phyloP scores from a whole-genome alignment of 2,329 filamentous ascomycete genomes.

The Hymenoscyphus repandus region DNA sequence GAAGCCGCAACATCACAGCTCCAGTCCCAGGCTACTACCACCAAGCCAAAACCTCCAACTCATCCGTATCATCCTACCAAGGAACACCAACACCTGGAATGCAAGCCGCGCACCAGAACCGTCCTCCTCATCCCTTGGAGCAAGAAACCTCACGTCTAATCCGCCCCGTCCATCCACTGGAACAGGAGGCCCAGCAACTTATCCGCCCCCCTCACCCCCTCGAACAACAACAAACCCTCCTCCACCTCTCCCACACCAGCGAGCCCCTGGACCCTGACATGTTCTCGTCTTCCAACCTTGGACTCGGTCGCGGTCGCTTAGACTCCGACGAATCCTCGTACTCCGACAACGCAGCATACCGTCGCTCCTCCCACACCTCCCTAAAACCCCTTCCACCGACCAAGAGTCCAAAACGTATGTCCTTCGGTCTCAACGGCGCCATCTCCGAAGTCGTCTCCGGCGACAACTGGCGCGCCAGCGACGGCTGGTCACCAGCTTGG shows the following conservation, averaged over 20 bases:
- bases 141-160: neutral
- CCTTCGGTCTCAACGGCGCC: conserved; percentile 6
- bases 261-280: neutral
- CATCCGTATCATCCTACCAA: neutral
- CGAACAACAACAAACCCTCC: neutral
- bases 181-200: no score
- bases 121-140: neutral
- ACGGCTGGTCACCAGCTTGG: conserved; percentile 1
- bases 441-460: neutral
- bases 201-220: neutral
- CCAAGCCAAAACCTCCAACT: neutral
- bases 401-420: neutral
- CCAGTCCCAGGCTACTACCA: neutral
- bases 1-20: neutral
- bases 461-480: conserved; percentile 2
- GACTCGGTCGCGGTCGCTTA: neutral
- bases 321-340: neutral
- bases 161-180: no score
- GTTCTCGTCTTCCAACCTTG: neutral
- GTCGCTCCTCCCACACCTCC: neutral
- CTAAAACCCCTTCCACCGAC: neutral
- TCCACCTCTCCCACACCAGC: neutral
- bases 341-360: neutral
- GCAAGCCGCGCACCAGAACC: neutral
- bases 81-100: neutral